Percentiles rank a stretch among this genome's conserved stretches.
Conservation (phyloP, 495 filamentous ascomycete species). For the Penicillium argentinense region DNA sequence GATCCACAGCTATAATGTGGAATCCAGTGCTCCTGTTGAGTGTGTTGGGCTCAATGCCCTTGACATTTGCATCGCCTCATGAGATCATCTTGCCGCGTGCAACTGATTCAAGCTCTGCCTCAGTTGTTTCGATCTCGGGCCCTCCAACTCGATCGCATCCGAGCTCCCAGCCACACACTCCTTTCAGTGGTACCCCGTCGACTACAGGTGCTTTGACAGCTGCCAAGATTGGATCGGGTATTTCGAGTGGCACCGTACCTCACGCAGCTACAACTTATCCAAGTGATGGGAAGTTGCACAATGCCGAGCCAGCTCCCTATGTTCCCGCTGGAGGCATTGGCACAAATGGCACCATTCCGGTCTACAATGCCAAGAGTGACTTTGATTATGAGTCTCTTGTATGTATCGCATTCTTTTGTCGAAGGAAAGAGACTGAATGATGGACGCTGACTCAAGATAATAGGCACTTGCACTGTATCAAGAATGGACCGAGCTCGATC, state of each 20-base stretch:
- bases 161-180: slow-evolving; percentile 42
- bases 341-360: slow-evolving; percentile 73
- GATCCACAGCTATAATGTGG: slow-evolving; percentile 7
- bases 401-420: slow-evolving; percentile 25
- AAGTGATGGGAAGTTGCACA: slow-evolving; percentile 64
- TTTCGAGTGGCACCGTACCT: slow-evolving; percentile 43
- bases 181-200: slow-evolving; percentile 57
- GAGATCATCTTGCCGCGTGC: background rate
- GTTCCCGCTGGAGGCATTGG: slow-evolving; percentile 73
- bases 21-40: slow-evolving; percentile 10
- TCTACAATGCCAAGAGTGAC: slow-evolving; percentile 69
- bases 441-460: slow-evolving; percentile 26
- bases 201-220: slow-evolving; percentile 60
- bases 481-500: slow-evolving; percentile 86
- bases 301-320: slow-evolving; percentile 69
- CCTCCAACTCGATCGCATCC: slow-evolving; percentile 25
- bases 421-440: background rate
- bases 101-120: slow-evolving; percentile 6
- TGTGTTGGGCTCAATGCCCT: slow-evolving; percentile 19
- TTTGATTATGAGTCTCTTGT: slow-evolving; percentile 73
- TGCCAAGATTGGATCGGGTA: slow-evolving; percentile 45
- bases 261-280: slow-evolving; percentile 62
- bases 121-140: slow-evolving; percentile 5
- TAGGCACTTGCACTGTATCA: slow-evolving; percentile 68
- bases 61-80: slow-evolving; percentile 7